Evolutionary conservation across 108 stramenopile species (phyloP).

Genomic region (Pelagomonas calceolata): DNA sequence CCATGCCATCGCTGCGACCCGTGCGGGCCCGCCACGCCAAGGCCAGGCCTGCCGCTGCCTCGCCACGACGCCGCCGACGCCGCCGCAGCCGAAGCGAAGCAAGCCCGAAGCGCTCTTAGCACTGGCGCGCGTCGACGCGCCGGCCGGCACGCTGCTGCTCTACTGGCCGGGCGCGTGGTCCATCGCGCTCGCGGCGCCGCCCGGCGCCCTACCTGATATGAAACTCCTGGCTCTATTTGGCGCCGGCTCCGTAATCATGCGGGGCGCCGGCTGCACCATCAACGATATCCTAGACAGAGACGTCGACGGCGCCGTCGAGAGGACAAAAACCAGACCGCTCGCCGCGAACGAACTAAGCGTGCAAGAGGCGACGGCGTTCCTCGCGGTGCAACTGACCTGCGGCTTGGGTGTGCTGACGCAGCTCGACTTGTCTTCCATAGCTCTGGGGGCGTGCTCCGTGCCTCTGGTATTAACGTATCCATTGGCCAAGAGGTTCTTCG

Average conservation of each 20-base stretch:
- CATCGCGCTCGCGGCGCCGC: constrained; percentile 45
- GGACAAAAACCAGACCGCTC: constrained; percentile 76
- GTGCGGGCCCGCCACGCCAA: no score
- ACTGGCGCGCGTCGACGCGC: constrained; percentile 46
- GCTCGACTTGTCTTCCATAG: constrained; percentile 56
- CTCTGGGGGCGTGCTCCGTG: constrained; percentile 60
- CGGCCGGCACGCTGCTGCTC: constrained; percentile 71
- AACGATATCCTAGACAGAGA: constrained; percentile 96
- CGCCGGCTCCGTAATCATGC: constrained; percentile 80
- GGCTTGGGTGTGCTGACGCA: constrained; percentile 76
- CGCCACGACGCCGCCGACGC: no score
- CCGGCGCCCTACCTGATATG: constrained; percentile 16
- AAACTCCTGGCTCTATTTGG: constrained; percentile 48
- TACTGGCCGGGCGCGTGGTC: constrained; percentile 72
- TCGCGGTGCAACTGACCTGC: constrained; percentile 63
- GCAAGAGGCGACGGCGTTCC: constrained; percentile 60
- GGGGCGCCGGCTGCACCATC: constrained; percentile 91
- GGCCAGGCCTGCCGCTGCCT: no score
- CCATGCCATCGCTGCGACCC: no score
- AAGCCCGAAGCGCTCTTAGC: background rate
- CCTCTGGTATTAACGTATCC: constrained; percentile 86
- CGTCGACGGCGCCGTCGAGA: constrained; percentile 66
- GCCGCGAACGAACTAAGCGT: constrained; percentile 57
- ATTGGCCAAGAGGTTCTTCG: constrained; percentile 80
- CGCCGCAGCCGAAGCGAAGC: background rate